Conservation (phyloP, 1,284 basidiomycete genomes). For the Caloboletus firmus region DNA sequence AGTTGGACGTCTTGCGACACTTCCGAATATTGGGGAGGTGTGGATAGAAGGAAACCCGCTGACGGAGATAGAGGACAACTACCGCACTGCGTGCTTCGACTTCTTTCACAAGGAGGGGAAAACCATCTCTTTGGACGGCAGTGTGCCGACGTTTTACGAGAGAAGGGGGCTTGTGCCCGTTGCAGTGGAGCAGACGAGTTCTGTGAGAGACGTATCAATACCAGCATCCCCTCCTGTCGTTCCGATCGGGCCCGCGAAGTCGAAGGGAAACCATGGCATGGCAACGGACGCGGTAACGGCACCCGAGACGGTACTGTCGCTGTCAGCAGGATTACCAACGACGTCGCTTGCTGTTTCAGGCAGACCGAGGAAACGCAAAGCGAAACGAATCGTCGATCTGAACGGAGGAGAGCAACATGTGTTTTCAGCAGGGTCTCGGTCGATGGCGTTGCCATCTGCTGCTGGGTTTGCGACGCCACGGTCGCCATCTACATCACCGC, state of each 20-base stretch:
- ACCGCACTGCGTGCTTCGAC: constrained; percentile 77
- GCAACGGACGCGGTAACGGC: constrained; percentile 29
- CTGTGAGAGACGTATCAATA: constrained; percentile 48
- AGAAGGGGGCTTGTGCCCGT: constrained; percentile 54
- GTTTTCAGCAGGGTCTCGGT: constrained; percentile 27
- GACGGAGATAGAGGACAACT: constrained; percentile 67
- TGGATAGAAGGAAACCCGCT: constrained; percentile 84
- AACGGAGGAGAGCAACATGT: constrained; percentile 41
- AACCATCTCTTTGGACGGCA: constrained; percentile 72
- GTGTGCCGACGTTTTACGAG: constrained; percentile 75
- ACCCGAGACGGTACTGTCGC: constrained; percentile 33
- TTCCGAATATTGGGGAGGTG: constrained; percentile 76
- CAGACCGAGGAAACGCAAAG: constrained; percentile 54
- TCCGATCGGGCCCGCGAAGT: constrained; percentile 45
- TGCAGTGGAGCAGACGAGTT: constrained; percentile 52
- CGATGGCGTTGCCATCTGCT: constrained; percentile 5
- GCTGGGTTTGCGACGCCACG: constrained; percentile 19
- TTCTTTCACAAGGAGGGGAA: constrained; percentile 83
- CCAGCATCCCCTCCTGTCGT: constrained; percentile 61
- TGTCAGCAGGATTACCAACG: constrained; percentile 45
- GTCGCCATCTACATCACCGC: constrained; percentile 52
- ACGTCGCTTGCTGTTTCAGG: constrained; percentile 42
- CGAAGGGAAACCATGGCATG: constrained; percentile 29
- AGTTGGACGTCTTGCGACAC: constrained; percentile 77
- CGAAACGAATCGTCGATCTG: constrained; percentile 71